phyloP scores from a whole-genome alignment of 1,284 basidiomycete species.

The Entoloma clypeatum region DNA sequence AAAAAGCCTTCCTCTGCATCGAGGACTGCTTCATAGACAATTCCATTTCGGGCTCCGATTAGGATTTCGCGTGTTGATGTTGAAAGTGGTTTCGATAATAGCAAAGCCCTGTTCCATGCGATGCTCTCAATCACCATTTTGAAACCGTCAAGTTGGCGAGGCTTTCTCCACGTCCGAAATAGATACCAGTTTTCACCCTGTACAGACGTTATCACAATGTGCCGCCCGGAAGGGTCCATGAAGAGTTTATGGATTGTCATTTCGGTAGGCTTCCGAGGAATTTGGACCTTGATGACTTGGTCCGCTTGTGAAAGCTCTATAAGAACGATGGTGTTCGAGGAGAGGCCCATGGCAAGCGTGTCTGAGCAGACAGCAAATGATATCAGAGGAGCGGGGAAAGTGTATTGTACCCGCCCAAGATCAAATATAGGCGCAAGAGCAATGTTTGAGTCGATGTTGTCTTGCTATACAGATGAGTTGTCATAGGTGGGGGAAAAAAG shows the following conservation, averaged over 20 bases:
- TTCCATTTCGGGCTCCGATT: constrained; percentile 83
- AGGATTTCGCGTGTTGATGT: constrained; percentile 83
- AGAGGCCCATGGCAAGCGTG: constrained; percentile 78
- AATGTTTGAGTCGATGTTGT: constrained; percentile 30
- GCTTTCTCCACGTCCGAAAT: constrained; percentile 77
- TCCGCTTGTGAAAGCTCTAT: constrained; percentile 84
- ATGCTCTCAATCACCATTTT: constrained; percentile 89
- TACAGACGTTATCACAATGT: constrained; percentile 81
- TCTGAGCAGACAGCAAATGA: constrained; percentile 84
- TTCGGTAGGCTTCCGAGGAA: constrained; percentile 68
- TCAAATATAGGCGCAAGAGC: constrained; percentile 70
- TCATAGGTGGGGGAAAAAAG: constrained; percentile 12
- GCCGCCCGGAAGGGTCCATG: constrained; percentile 88
- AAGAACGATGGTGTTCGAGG: constrained; percentile 75
- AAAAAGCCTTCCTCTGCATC: constrained; percentile 89
- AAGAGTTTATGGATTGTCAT: constrained; percentile 77
- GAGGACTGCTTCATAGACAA: constrained; percentile 82
- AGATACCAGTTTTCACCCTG: constrained; percentile 96
- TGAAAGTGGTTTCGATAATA: constrained; percentile 59
- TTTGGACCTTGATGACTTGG: constrained; percentile 73
- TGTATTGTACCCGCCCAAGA: constrained; percentile 84
- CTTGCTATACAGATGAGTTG: constrained; percentile 10
- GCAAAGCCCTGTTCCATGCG: constrained; percentile 86
- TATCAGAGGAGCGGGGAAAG: constrained; percentile 76
- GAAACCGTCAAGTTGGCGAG: constrained; percentile 74